Conservation (phyloP, 305 asterid genomes). For the Rubia balearica region DNA sequence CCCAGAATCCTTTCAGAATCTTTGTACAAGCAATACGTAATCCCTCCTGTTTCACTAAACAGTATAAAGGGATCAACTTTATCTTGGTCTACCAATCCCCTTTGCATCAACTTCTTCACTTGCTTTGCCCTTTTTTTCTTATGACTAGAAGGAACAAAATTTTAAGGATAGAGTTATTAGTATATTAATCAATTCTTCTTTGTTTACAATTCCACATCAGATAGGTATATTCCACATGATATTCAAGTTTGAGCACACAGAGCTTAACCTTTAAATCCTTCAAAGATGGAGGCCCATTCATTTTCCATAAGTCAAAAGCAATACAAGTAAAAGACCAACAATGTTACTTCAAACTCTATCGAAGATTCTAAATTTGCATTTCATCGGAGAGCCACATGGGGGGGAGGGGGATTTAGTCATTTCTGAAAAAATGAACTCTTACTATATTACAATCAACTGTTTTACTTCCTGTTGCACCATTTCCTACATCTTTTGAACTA, state of each 20-base stretch:
- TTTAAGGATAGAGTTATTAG: constrained; percentile 5
- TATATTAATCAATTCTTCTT: background rate
- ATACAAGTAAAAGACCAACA: background rate
- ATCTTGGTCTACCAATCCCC: constrained; percentile 62
- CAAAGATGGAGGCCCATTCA: background rate
- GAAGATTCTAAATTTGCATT: background rate
- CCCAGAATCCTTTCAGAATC: constrained; percentile 92
- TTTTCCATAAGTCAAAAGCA: background rate
- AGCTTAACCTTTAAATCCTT: background rate
- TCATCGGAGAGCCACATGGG: no score
- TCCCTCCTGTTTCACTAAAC: constrained; percentile 62
- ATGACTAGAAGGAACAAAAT: constrained; percentile 40
- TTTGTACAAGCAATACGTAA: constrained; percentile 70
- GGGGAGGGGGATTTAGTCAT: background rate
- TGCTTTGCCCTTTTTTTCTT: constrained; percentile 71
- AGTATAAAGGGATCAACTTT: constrained; percentile 66
- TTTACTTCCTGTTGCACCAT: background rate
- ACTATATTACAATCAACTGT: background rate
- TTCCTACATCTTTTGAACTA: background rate
- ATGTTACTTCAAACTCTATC: no score
- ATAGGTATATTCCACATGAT: background rate
- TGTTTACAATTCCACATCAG: background rate
- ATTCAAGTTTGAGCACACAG: background rate
- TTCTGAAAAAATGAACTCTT: background rate
- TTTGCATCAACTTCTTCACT: constrained; percentile 51